These are phyloP conservation scores for Coniochaeta hoffmannii DNA, from an alignment of 2,329 filamentous ascomycete species.

Conservation along the genomic window DNA sequence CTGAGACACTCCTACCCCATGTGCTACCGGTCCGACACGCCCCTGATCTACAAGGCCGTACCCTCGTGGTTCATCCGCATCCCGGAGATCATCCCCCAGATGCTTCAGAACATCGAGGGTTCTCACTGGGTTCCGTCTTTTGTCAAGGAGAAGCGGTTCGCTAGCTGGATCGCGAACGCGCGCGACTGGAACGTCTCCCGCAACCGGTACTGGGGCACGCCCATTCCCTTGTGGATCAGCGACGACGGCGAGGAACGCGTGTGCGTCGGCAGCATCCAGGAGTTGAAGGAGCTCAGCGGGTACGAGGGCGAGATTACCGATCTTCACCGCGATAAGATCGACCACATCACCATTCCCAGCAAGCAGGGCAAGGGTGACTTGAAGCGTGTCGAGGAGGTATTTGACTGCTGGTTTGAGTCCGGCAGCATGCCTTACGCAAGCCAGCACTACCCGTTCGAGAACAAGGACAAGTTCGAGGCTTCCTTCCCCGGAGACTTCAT, in stretches of 20 bases:
- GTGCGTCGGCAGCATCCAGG: conserved; percentile 76
- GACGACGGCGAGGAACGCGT: conserved; percentile 82
- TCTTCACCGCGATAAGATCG: conserved; percentile 86
- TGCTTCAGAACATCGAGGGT: conserved; percentile 83
- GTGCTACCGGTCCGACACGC: conserved; percentile 92
- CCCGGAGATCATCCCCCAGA: conserved; percentile 71
- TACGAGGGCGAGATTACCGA: conserved; percentile 76
- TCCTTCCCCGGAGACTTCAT: conserved; percentile 92
- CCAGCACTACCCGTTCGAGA: conserved; percentile 88
- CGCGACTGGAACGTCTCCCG: conserved; percentile 93
- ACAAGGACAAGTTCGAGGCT: conserved; percentile 70
- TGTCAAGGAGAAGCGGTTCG: conserved; percentile 87
- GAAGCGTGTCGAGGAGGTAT: conserved; percentile 77
- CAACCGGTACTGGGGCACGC: conserved; percentile 93
- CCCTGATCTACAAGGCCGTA: conserved; percentile 85
- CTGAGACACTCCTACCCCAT: conserved; percentile 88
- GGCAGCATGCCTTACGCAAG: conserved; percentile 93
- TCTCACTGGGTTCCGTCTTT: conserved; percentile 89
- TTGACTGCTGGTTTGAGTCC: conserved; percentile 94
- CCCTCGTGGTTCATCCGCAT: conserved; percentile 95
- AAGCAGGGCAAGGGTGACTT: conserved; percentile 80
- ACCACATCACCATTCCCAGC: conserved; percentile 89
- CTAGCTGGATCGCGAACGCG: conserved; percentile 85
- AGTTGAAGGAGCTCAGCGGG: conserved; percentile 81
- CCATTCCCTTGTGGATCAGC: conserved; percentile 85